Base-by-base conservation (phyloP, 176 grass and related monocot species). In the Saccharum officinarum region DNA sequence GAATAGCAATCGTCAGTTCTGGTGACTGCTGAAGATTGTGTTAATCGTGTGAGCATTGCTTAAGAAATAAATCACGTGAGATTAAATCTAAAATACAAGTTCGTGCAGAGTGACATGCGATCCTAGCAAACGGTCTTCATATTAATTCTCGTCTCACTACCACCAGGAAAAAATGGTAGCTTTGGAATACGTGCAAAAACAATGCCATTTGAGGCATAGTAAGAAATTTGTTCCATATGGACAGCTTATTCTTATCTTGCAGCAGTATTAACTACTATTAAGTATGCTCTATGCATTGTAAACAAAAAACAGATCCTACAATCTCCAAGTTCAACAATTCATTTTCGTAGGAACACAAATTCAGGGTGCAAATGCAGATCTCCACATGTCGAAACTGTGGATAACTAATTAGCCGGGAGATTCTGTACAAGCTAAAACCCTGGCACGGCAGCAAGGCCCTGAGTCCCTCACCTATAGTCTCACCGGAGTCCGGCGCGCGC, bases 401-500 rank as follows among this genome's bases (percentile, higher is more conserved):
- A 10, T 4, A 11, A 59, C 41, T 67, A 33, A 23, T 9, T 70
- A 55, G 42, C 33, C 34, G 7, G 71, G 7, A 49, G 7, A 73
- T 73, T 73, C 42, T 18, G 57, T 8, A 79, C 5, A 47, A 67
- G 23, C 59, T 66, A 79, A 79, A 78, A 18, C 8, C 14, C 14
- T 4, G 9, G 61, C 62, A 47, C 11, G 9, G 41, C 62, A 67
- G 31, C 47, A 76, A n/a, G n/a, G 5, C 1, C 62, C 12, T 30
- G 4, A 64, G 67, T 64, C n/a, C 20, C 65, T 86, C 63, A 86
- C 88, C 83, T 36, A 44, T 6, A 4, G 33, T 25, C 52, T 80
- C 88, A 3, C 41, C 83, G 65, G 72, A 17, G 23, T 17, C 31
- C 49, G 79, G 23, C 55, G 83, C 25, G 33, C 50, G 63, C 50